Evolutionary conservation across 1,284 basidiomycete species (phyloP).

Genomic region (Vanrija pseudolonga): DNA sequence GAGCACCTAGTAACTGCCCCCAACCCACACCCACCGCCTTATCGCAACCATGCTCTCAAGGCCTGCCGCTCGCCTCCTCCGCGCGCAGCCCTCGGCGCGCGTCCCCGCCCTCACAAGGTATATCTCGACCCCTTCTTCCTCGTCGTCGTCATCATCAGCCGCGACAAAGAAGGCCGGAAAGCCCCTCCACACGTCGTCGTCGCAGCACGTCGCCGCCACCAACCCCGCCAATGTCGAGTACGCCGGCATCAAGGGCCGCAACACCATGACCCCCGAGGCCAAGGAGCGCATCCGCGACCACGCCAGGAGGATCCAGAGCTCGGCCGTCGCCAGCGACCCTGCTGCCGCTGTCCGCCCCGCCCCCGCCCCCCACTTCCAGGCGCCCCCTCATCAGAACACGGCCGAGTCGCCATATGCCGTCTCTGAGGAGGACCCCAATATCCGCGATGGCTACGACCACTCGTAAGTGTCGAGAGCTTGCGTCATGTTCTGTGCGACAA

Average conservation of each 20-base stretch:
- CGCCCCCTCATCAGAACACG: conserved; percentile 35
- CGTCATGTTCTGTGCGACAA: background rate
- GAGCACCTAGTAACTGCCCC: too few species aligned
- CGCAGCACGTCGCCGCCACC: conserved; percentile 15
- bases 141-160: background rate
- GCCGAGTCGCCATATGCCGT: conserved; percentile 20
- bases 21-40: too few species aligned
- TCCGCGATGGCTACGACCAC: conserved; percentile 33
- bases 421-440: conserved; percentile 12
- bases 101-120: background rate
- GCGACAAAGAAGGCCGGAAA: background rate
- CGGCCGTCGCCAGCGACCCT: conserved; percentile 57
- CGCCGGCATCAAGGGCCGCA: conserved; percentile 22
- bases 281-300: conserved; percentile 64
- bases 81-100: background rate
- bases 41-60: too few species aligned
- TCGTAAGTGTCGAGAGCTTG: conserved; percentile 25
- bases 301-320: conserved; percentile 63
- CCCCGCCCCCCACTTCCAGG: conserved; percentile 47
- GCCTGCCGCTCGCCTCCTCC: background rate
- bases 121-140: background rate
- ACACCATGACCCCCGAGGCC: conserved; percentile 45
- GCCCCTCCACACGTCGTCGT: conserved; percentile 33
- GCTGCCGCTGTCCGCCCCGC: conserved; percentile 55
- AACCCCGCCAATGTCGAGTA: conserved; percentile 16